Percentiles rank a stretch among this genome's conserved stretches.
These are phyloP conservation scores for Gliomastix tumulicola DNA, from an alignment of 2,329 filamentous ascomycete genomes.

Conservation along the genomic window DNA sequence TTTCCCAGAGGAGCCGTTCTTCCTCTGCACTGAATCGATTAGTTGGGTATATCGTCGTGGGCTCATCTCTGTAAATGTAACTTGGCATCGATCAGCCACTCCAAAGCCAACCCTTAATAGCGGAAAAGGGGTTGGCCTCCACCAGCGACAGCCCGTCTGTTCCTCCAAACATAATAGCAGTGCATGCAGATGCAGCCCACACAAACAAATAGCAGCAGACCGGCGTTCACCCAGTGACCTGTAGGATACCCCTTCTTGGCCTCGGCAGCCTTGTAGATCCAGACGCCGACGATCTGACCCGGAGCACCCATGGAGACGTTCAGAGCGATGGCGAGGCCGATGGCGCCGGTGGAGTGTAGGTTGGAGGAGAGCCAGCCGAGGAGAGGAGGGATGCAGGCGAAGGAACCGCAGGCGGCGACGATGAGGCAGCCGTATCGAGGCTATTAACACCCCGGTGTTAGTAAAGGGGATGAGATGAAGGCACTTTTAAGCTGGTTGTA, in stretches of 20 bases:
- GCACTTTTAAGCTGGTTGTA: too few species aligned
- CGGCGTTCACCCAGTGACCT: conserved; percentile 60
- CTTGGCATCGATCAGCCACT: too few species aligned
- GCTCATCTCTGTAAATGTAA: too few species aligned
- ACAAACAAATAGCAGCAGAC: conserved; percentile 48
- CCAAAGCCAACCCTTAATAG: too few species aligned
- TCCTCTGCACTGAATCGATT: too few species aligned
- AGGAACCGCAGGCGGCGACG: conserved; percentile 54
- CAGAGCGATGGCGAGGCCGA: conserved; percentile 59
- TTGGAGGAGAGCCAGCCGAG: conserved; percentile 63
- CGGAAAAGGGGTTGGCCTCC: too few species aligned
- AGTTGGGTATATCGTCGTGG: too few species aligned
- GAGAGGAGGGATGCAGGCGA: conserved; percentile 59
- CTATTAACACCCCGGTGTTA: too few species aligned
- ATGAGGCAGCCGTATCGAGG: conserved; percentile 60
- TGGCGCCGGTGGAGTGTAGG: conserved; percentile 52
- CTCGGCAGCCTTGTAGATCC: conserved; percentile 63
- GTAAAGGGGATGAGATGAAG: too few species aligned
- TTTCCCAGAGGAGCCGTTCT: too few species aligned
- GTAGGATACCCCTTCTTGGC: conserved; percentile 54
- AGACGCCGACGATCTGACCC: conserved; percentile 63
- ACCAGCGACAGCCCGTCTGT: conserved; percentile 13
- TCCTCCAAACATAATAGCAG: conserved; percentile 43
- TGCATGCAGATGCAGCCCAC: conserved; percentile 45
- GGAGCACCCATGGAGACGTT: conserved; percentile 59